These are phyloP conservation scores for Candida vaughaniae DNA, from an alignment of 805 yeast genomes.

Conservation along the genomic window DNA sequence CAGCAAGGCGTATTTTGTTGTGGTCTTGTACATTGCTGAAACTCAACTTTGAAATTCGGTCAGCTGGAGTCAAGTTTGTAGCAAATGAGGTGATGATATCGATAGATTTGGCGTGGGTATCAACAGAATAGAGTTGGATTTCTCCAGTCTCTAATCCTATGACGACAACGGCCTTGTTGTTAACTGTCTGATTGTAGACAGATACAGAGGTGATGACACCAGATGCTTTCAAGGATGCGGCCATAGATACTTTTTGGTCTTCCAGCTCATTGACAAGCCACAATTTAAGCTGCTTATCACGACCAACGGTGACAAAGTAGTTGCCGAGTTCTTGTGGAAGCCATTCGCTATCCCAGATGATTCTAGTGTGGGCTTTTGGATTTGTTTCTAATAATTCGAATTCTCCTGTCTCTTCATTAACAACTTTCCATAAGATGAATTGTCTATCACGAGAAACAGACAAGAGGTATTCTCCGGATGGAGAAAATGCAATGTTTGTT, in stretches of 20 bases:
- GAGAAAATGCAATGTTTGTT: constrained; percentile 77
- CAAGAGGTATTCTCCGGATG: constrained; percentile 59
- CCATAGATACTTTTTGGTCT: constrained; percentile 28
- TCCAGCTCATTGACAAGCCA: constrained; percentile 53
- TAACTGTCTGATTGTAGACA: constrained; percentile 29
- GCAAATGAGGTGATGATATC: constrained; percentile 32
- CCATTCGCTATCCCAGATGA: constrained; percentile 96
- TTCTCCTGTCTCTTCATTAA: constrained; percentile 23
- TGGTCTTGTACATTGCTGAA: constrained; percentile 42
- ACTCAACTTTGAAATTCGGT: constrained; percentile 57
- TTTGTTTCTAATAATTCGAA: constrained; percentile 44
- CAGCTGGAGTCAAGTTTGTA: constrained; percentile 53
- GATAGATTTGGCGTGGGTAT: constrained; percentile 21
- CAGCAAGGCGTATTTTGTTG: constrained; percentile 45
- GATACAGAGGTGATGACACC: constrained; percentile 71
- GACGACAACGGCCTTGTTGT: constrained; percentile 38
- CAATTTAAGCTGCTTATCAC: constrained; percentile 76
- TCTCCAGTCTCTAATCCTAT: constrained; percentile 74
- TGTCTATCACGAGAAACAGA: constrained; percentile 90
- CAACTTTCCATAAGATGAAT: constrained; percentile 69
- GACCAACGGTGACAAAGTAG: constrained; percentile 77
- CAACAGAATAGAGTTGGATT: constrained; percentile 44
- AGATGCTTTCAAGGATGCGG: constrained; percentile 42
- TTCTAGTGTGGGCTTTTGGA: constrained; percentile 83
- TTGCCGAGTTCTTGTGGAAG: constrained; percentile 42